phyloP scores from a whole-genome alignment of 2,329 filamentous ascomycete genomes.

The Paraconiothyrium brasiliense region DNA sequence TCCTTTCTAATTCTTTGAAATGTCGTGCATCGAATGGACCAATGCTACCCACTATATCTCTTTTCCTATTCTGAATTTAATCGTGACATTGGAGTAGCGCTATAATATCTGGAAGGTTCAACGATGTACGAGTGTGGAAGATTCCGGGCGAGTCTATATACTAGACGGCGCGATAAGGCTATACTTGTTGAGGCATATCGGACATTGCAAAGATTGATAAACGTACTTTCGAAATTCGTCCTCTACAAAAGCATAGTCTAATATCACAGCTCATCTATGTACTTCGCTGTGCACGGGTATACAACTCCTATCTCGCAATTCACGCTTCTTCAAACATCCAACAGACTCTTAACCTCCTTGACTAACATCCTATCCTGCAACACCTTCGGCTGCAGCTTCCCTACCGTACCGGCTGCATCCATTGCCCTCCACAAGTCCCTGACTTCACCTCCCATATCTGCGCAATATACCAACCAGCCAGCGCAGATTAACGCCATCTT shows the following conservation, averaged over 20 bases:
- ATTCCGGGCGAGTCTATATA: not conserved
- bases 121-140: no score
- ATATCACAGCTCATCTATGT: no score
- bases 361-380: slow-evolving; percentile 44
- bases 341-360: slow-evolving; percentile 46
- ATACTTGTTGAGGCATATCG: not conserved
- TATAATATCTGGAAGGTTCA: not conserved
- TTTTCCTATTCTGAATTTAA: no score
- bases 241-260: no score
- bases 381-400: slow-evolving; percentile 33
- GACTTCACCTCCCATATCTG: slow-evolving; percentile 76
- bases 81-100: not conserved
- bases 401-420: slow-evolving; percentile 74
- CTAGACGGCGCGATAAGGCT: not conserved
- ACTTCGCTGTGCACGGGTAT: not conserved
- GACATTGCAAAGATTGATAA: not conserved
- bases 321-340: slow-evolving; percentile 28
- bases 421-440: slow-evolving; percentile 80
- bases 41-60: no score
- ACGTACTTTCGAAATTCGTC: not conserved
- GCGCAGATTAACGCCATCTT: slow-evolving; percentile 80
- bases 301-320: slow-evolving; percentile 1
- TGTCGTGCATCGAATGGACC: no score
- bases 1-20: no score
- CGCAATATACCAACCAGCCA: slow-evolving; percentile 78